Evolutionary conservation across 2,329 filamentous ascomycete genomes (phyloP).

Genomic region (Calonectria henricotiae): DNA sequence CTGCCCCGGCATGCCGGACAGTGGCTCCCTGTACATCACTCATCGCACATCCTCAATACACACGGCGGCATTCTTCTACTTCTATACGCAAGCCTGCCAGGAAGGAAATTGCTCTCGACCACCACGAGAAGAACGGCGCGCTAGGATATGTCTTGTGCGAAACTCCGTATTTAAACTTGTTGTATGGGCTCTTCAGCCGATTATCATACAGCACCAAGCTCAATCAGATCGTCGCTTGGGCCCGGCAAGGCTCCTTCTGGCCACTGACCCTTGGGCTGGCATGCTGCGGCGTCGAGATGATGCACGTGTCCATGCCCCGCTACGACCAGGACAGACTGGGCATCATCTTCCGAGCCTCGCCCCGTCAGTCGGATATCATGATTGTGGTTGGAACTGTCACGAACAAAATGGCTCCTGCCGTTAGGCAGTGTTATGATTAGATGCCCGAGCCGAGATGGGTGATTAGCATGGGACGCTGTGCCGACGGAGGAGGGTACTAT

Average conservation of each 20-base stretch:
- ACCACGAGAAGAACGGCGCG: conserved; percentile 21
- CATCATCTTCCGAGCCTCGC: conserved; percentile 79
- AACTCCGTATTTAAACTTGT: not conserved
- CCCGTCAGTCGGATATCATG: conserved; percentile 77
- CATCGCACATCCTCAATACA: not conserved
- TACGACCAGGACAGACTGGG: conserved; percentile 77
- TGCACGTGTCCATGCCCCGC: conserved; percentile 75
- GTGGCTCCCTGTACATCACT: conserved; percentile 1
- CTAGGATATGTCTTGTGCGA: conserved; percentile 23
- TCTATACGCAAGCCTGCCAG: conserved; percentile 2
- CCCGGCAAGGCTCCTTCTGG: conserved; percentile 73
- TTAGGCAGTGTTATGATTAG: conserved; percentile 78
- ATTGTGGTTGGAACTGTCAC: conserved; percentile 78
- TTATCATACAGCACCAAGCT: conserved; percentile 64
- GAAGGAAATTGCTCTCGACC: conserved; percentile 6
- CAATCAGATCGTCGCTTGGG: conserved; percentile 73
- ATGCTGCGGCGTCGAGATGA: conserved; percentile 77
- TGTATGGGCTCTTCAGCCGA: not conserved
- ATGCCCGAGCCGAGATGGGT: conserved; percentile 78
- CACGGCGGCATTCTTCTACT: not conserved
- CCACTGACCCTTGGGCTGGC: conserved; percentile 75
- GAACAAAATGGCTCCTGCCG: conserved; percentile 79
- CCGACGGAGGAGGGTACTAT: conserved; percentile 82
- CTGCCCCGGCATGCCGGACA: conserved; percentile 1
- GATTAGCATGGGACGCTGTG: conserved; percentile 80